These are phyloP conservation scores for Parafenestella ontariensis DNA, from an alignment of 2,329 filamentous ascomycete genomes.

Conservation along the genomic window DNA sequence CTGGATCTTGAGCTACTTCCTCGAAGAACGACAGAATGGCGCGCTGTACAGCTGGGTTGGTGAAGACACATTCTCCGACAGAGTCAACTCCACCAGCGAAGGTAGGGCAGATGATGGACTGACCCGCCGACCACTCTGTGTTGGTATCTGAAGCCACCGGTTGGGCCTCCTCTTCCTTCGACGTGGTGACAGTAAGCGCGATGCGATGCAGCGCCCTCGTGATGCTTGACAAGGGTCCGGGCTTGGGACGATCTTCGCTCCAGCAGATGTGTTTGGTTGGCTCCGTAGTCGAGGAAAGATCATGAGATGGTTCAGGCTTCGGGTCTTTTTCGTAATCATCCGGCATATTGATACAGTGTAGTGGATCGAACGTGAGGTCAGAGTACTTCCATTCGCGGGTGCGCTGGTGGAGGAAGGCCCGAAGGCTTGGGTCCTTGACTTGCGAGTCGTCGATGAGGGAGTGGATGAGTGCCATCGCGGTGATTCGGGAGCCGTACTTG, in stretches of 20 bases:
- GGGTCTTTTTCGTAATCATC: conserved; percentile 14
- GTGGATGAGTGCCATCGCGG: conserved; percentile 43
- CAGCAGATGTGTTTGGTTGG: conserved; percentile 16
- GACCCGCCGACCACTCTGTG: conserved; percentile 16
- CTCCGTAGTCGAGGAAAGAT: not conserved
- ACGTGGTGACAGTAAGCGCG: not conserved
- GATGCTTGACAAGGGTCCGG: conserved; percentile 3
- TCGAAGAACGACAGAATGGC: conserved; percentile 68
- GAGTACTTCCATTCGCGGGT: conserved; percentile 43
- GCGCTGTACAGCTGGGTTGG: conserved; percentile 56
- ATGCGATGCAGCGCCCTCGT: conserved; percentile 17
- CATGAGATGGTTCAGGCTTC: not conserved
- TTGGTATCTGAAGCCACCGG: not conserved
- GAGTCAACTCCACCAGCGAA: conserved; percentile 71
- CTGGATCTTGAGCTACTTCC: conserved; percentile 58
- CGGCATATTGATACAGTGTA: conserved; percentile 35
- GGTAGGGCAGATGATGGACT: conserved; percentile 50
- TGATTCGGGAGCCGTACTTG: conserved; percentile 31
- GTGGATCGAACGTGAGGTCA: conserved; percentile 16
- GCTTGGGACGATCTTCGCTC: conserved; percentile 13
- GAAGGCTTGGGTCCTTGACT: conserved; percentile 31
- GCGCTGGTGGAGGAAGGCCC: conserved; percentile 40
- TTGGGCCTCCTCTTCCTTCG: not conserved
- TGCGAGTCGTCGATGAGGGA: conserved; percentile 26
- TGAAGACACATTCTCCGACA: conserved; percentile 68